Evolutionary conservation across 2,329 filamentous ascomycete species (phyloP), one percentile per base, ranked within the genome.

Genomic region (Talaromyces sp.): DNA sequence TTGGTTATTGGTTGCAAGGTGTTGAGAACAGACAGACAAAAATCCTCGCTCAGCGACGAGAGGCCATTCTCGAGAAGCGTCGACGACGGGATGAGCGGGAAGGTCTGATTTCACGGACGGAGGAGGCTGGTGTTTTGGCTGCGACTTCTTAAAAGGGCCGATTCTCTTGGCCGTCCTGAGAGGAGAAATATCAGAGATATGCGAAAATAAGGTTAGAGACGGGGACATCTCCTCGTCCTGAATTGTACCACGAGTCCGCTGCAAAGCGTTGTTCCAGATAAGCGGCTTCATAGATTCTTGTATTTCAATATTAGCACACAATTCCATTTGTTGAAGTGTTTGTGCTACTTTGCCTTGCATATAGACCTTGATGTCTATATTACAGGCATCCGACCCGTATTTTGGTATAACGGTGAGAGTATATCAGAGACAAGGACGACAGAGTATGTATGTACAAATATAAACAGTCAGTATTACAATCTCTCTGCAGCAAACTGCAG

Each of bases 1-100:
- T 98, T 81, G 95, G 95, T 72, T 97, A 97, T 85, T 99, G 94
- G 93, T 84, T 99, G 72, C 89, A 93, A 83, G 91, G 92, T 68
- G 91, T 98, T 64, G 92, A 97, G 79, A 83, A 91, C 74, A 85
- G 88, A 76, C 94, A 98, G 81, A 85, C 89, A 71, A 86, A 87
- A 70, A 86, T 93, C 68, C 83, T 99, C 66, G 83, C 85, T 70
- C 90, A 94, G 75, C 89, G 93, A 75, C 93, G 93, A 83, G 85
- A 90, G 71, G 80, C 84, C 64, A 85, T 99, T 70, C 82, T 98
- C 66, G 93, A 96, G 83, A 98, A 98, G 89, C 86, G 95, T 77
- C 89, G 89, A 78, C 85, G 92, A 79, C 89, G 89, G 76, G 89
- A 89, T 66, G 85, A 88, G 77, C 82, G 87, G 65, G 87, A 90